Percentiles rank a stretch among this genome's conserved stretches.
phyloP scores from a whole-genome alignment of 805 yeast species.

The Candida stauntonica region DNA sequence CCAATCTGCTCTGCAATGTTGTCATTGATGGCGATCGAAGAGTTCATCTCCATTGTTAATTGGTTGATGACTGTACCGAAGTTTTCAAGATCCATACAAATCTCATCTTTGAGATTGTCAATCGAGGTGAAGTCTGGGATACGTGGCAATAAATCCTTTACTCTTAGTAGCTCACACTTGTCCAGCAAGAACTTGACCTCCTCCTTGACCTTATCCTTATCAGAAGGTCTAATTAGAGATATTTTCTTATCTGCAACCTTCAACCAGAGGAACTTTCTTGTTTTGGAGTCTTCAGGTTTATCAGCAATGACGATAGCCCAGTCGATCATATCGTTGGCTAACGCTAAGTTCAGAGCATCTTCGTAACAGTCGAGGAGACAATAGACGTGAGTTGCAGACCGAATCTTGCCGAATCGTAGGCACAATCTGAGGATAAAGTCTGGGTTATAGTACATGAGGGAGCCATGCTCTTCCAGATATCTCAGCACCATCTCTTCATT shows the following conservation, averaged over 20 bases:
- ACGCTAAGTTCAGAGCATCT: constrained; percentile 75
- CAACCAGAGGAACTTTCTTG: constrained; percentile 72
- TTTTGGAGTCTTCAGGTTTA: constrained; percentile 43
- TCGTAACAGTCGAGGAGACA: constrained; percentile 66
- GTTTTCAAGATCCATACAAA: constrained; percentile 71
- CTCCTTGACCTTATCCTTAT: constrained; percentile 26
- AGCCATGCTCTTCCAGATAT: constrained; percentile 42
- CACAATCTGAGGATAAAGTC: constrained; percentile 76
- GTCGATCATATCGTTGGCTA: constrained; percentile 54
- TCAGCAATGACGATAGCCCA: constrained; percentile 57
- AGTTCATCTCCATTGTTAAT: constrained; percentile 70
- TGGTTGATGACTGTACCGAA: constrained; percentile 64
- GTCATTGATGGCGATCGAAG: constrained; percentile 57
- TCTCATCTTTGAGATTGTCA: constrained; percentile 78
- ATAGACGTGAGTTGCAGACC: constrained; percentile 70
- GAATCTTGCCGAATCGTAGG: constrained; percentile 49
- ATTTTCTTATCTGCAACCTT: constrained; percentile 42
- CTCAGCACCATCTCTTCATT: constrained; percentile 40
- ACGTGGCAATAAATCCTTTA: constrained; percentile 79
- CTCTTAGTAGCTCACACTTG: constrained; percentile 49
- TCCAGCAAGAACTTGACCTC: constrained; percentile 35
- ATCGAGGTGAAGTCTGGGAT: constrained; percentile 82
- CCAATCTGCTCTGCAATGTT: constrained; percentile 58
- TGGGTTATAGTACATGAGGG: constrained; percentile 49
- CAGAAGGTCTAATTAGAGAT: constrained; percentile 20